Base-by-base conservation (phyloP, 768 basidiomycete species). In the Boletus vinaceobasis region DNA sequence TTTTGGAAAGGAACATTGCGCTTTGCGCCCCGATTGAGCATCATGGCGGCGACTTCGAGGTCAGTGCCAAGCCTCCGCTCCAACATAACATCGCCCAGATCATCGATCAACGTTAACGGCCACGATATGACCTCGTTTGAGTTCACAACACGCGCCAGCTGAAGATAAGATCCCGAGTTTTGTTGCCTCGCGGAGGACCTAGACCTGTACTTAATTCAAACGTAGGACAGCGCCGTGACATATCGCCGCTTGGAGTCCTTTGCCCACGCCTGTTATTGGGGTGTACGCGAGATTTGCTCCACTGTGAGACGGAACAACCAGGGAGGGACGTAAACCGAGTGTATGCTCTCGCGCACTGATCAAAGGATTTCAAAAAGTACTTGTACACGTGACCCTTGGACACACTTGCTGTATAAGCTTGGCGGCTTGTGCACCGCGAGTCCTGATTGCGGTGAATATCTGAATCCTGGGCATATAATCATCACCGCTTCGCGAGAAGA, bases 241-340 rank as follows among this genome's bases (percentile, higher is more conserved):
- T 31, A 32, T 35, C 23, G 27, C 31, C 45, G 36, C 47, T 7
- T 46, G 31, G 14, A 14, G 37, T 37, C 48, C 48, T 51, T 48
- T 35, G 32, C 44, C 14, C 19, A n/a, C 27, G 7, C 49, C 42
- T 15, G 48, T 43, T 44, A 45, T 32, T 31, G 44, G 52, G 36
- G 38, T 31, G 43, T 37, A 19, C 38, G 45, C 47, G 47, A 43
- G 54, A 23, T 50, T 61, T 54, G 48, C 40, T 66, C 59, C 47
- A 51, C 49, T 49, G 57, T 53, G 56, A 27, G 55, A 64, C 31
- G 5, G 48, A 40, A 39, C 17, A 7, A 33, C 19, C n/a, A 10
- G 40, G 32, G 15, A 23, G 43, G 26, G 31, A 58, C 55, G 55
- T 58, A 64, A 66, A 47, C 6, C 10, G 42, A 32, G 9, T n/a